Evolutionary conservation across 371 early-diverging fungal species (phyloP), one percentile per base, ranked within the genome.

Genomic region (Nematocida minor): DNA sequence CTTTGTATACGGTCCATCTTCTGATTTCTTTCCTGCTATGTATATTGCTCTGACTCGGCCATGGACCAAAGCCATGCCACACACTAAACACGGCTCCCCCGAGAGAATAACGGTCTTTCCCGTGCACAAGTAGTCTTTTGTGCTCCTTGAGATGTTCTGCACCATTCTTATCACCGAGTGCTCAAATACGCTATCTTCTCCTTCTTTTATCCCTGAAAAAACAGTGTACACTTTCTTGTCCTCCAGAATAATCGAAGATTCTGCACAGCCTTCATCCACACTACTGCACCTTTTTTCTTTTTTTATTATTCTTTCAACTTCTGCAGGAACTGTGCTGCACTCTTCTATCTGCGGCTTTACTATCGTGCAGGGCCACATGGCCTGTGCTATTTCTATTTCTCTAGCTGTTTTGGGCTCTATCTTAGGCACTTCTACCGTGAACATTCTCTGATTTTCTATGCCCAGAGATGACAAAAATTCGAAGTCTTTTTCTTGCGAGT

Each of bases 41-140:
- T 70, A 74, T 31, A 74, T 53, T 62, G 20, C 51, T 41, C 51
- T 74, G 20, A 55, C 55, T 44, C 77, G 9, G 0, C 71, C 60
- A 62, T 74, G 77, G 7, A 64, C 51, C 46, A 74, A 44, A 16
- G 77, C 77, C 77, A 74, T 74, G 4, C 66, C 77, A 34, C 77
- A 74, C 0, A 64, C 54, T 7, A 74, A 22, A 29, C 77, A 74
- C 11, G 77, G 77, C 66, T 74, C 77, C 2, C 44, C 53, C 2
- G 66, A 64, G 9, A 74, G 53, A 16, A 74, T 2, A 2, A 74
- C 77, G 7, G 49, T 60, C n/a, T 34, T 41, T 14, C 48, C 77
- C 0, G 77, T 74, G 62, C 77, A 74, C 27, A 74, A 34, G 40
- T 74, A 74, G 16, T 53, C 77, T 3, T 1, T 29, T 51, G 66